Evolutionary conservation across 371 early-diverging fungal species (phyloP).

Genomic region (Mortierella sp.): DNA sequence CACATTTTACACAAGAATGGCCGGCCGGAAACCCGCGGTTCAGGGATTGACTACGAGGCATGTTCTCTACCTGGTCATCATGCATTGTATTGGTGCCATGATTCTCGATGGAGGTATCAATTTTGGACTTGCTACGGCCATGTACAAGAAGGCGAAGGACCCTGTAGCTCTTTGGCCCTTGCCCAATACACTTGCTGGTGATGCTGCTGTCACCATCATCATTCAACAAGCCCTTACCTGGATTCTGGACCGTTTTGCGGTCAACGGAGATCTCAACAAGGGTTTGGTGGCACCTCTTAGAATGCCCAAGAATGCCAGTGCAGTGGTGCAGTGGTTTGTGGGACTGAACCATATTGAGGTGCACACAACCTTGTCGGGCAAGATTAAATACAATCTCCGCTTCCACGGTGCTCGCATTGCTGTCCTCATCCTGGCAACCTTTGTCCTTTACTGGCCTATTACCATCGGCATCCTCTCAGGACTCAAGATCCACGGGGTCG

Average conservation of each 20-base stretch:
- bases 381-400: conserved; percentile 2
- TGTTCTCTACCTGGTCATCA: conserved; percentile 40
- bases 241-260: conserved; percentile 45
- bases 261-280: conserved; percentile 35
- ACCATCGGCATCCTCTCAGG: conserved; percentile 39
- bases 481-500: conserved; percentile 25
- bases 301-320: conserved; percentile 31
- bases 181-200: conserved; percentile 51
- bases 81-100: conserved; percentile 51
- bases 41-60: conserved; percentile 35
- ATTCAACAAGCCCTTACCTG: conserved; percentile 48
- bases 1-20: conserved; percentile 14
- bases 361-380: conserved; percentile 1
- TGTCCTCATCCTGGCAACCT: conserved; percentile 15
- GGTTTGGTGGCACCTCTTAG: conserved; percentile 41
- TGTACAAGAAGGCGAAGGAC: conserved; percentile 43
- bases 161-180: conserved; percentile 41
- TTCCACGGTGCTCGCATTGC: conserved; percentile 29
- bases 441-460: conserved; percentile 43
- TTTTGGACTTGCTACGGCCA: conserved; percentile 52
- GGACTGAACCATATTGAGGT: conserved; percentile 17
- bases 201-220: conserved; percentile 50
- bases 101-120: conserved; percentile 52
- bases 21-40: conserved; percentile 22
- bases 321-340: conserved; percentile 41